Evolutionary conservation across 768 basidiomycete species (phyloP), one percentile per base, ranked within the genome.

Genomic region (Podaxis sp.): DNA sequence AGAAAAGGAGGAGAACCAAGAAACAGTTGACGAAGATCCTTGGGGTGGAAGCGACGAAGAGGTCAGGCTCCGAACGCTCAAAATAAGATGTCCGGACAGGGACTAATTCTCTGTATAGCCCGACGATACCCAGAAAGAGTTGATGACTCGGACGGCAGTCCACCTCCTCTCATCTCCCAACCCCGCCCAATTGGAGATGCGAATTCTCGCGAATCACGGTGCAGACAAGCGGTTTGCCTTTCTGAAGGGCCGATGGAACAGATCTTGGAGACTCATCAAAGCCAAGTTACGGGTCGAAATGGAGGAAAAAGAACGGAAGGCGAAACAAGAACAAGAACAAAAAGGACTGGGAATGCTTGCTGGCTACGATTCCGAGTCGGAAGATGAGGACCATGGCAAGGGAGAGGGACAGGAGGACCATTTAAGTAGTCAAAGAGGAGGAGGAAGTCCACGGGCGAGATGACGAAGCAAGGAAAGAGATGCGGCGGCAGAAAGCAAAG

Each of bases 131-230:
- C 86, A 89, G 67, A 78, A 72, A 54, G 82, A 83, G 2, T 79
- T 95, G 11, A 95, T 97, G 87, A 74, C 77, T 11, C 84, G 88
- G 57, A 96, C 94, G 0, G 91, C 91, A 0, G 66, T 71, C 12
- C 90, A 93, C 64, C 74, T 96, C 36, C 70, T 82, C 26, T 74
- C 84, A 6, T 90, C 93, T 0, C 85, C 88, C 1, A 94, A 95
- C 68, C 84, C 92, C 15, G 84, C 87, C 0, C 87, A 94, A 65
- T 80, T 96, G 24, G 93, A 95, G 72, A 87, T 95, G 82, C 85
- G 94, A 5, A 95, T 97, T 68, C 78, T 96, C 15, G 88, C 95
- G 9, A 94, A 96, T 67, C 84, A 96, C 69, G 89, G 92, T 0
- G 76, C 79, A 12, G 93, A 96, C 71, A 76, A 79, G 51, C 82